A percentile compares a stretch with the other conserved stretches of the same genome.
phyloP scores from a whole-genome alignment of 208 protist species.

The Trichomonas gallinae region DNA sequence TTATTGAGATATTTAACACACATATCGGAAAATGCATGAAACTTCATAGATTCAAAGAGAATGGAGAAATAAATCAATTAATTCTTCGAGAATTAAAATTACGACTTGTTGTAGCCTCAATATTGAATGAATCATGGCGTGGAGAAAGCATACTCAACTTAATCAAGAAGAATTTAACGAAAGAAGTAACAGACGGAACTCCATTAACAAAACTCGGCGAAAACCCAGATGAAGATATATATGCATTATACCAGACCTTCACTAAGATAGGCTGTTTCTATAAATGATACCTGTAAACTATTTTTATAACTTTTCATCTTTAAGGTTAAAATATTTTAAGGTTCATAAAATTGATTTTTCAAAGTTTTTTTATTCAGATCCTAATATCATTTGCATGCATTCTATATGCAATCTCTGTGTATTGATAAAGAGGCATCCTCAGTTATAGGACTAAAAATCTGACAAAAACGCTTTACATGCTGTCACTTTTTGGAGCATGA shows the following conservation, averaged over 20 bases:
- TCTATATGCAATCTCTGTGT: too few species aligned
- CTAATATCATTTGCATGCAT: too few species aligned
- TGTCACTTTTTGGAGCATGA: too few species aligned
- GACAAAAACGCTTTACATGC: too few species aligned
- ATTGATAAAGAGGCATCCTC: too few species aligned
- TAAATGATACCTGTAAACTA: not conserved
- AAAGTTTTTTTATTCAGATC: too few species aligned
- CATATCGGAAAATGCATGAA: not conserved
- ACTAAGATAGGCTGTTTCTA: not conserved
- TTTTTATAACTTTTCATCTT: too few species aligned
- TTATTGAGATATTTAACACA: not conserved
- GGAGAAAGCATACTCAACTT: not conserved
- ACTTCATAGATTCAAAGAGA: not conserved
- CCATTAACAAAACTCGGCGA: not conserved
- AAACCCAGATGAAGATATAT: not conserved
- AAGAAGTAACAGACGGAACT: not conserved
- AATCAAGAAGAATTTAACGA: not conserved
- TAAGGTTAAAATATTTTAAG: too few species aligned
- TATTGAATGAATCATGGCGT: not conserved
- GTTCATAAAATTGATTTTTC: too few species aligned
- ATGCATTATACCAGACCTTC: not conserved
- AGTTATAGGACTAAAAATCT: too few species aligned
- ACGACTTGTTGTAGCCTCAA: not conserved
- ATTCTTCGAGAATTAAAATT: not conserved
- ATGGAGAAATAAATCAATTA: not conserved